Evolutionary conservation across 192 early-diverging fungal species (phyloP), one percentile per base, ranked within the genome.

Genomic region (Coemansia sp.): DNA sequence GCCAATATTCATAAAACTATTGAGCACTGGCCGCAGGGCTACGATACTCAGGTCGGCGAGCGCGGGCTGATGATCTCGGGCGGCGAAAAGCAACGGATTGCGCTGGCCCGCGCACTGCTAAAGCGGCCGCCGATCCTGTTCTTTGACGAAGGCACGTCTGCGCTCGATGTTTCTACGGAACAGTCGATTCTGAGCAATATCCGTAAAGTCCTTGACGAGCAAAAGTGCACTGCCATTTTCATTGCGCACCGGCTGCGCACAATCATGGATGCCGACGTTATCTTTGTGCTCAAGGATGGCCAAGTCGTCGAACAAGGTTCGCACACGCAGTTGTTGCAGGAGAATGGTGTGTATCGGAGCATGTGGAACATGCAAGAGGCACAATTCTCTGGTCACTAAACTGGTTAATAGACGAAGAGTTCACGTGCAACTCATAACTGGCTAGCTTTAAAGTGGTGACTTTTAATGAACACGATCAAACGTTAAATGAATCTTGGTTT

Each of bases 181-280:
- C 77, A 92, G 56, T 85, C 92, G 12, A 74, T 95, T 35, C 76
- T 96, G 25, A 84, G 85, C 37, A 95, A 98, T 64, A 94, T 97
- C 59, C 86, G 93, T n/a, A 86, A 86, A 12, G 87, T 95, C 57
- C 82, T 88, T 47, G 43, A 59, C 29, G 78, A 84, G 62, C 82
- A 83, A 16, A 65, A 83, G 14, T 83, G 90, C 57, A 98, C 97
- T 6, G 92, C 92, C 51, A 85, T 99, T 8, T 94, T 95, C 76
- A 91, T 99, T 77, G 96, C 97, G 0, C 97, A 99, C 69, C 82
- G 95, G 3, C 71, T 99, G 69, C 82, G 89, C 31, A 96, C 97
- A 6, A 90, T 98, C 74, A 85, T 87, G 60, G 90, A 94, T 68
- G 93, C 91, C 43, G 96, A 99, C 68, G 64, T 87, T 54, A 97